Evolutionary conservation across 202 grass and related monocot genomes (phyloP).

Genomic region (Panicum virgatum): DNA sequence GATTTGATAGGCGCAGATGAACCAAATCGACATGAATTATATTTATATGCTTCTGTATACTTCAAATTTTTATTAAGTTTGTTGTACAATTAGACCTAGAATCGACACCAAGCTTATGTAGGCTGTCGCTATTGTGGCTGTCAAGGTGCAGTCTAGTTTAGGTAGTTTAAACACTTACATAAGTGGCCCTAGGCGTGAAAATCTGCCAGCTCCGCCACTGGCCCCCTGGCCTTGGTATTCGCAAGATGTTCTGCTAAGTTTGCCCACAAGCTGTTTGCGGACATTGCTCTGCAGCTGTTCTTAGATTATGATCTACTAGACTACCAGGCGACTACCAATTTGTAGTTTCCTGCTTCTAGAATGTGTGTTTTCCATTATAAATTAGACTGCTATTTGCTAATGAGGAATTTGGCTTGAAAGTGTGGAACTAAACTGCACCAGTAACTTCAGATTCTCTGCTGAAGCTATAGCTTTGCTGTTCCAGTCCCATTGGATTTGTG

Average conservation of each 20-base stretch:
- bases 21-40: too few species aligned
- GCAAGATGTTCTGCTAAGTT: not conserved
- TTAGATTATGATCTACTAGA: not conserved
- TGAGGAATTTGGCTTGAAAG: not conserved
- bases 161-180: too few species aligned
- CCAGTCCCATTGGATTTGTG: not conserved
- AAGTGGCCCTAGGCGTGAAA: too few species aligned
- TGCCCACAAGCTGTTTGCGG: conserved; percentile 21
- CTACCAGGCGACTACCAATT: not conserved
- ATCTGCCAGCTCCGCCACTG: too few species aligned
- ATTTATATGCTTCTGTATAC: too few species aligned
- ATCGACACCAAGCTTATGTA: too few species aligned
- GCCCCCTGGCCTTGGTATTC: too few species aligned
- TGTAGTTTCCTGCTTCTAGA: not conserved
- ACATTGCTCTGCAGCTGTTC: conserved; percentile 27
- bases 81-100: too few species aligned
- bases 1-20: too few species aligned
- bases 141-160: too few species aligned
- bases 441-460: not conserved
- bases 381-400: not conserved
- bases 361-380: not conserved
- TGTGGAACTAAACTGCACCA: not conserved
- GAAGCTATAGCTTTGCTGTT: not conserved
- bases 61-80: too few species aligned
- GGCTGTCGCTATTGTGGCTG: too few species aligned